A percentile compares a stretch with the other conserved stretches of the same genome.
Evolutionary conservation across 331 rosid genomes (phyloP).

Genomic region (Phaseolus coccineus): DNA sequence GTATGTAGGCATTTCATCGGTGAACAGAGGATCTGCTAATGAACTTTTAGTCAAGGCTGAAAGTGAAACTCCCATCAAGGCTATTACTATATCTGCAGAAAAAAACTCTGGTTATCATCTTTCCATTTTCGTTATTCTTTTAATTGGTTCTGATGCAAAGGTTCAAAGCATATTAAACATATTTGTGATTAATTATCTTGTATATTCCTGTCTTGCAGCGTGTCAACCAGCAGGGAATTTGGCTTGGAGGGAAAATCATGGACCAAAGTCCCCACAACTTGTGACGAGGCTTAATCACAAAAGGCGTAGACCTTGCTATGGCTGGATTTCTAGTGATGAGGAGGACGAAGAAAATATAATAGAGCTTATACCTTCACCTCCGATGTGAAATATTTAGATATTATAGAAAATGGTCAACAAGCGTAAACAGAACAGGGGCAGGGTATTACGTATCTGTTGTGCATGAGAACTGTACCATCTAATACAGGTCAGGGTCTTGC

Average conservation of each 20-base stretch:
- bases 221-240: not conserved
- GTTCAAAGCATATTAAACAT: conserved; percentile 4
- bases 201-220: conserved; percentile 35
- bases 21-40: not conserved
- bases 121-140: not conserved
- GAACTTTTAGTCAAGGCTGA: not conserved
- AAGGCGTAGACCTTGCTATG: conserved; percentile 49
- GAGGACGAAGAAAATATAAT: conserved; percentile 40
- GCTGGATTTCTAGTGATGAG: conserved; percentile 50
- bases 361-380: conserved; percentile 9
- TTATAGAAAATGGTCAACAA: conserved; percentile 22
- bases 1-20: not conserved
- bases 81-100: not conserved
- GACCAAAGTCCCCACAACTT: conserved; percentile 18
- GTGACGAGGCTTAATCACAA: conserved; percentile 2
- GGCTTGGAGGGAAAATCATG: conserved; percentile 8
- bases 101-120: conserved; percentile 32
- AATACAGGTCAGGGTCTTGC: not conserved
- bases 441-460: not conserved
- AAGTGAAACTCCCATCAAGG: not conserved
- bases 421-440: not conserved
- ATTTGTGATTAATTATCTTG: conserved; percentile 7
- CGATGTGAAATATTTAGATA: conserved; percentile 8
- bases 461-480: not conserved
- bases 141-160: conserved; percentile 11